Evolutionary conservation across 2,329 filamentous ascomycete genomes (phyloP).

Genomic region (Fusarium lateritium): DNA sequence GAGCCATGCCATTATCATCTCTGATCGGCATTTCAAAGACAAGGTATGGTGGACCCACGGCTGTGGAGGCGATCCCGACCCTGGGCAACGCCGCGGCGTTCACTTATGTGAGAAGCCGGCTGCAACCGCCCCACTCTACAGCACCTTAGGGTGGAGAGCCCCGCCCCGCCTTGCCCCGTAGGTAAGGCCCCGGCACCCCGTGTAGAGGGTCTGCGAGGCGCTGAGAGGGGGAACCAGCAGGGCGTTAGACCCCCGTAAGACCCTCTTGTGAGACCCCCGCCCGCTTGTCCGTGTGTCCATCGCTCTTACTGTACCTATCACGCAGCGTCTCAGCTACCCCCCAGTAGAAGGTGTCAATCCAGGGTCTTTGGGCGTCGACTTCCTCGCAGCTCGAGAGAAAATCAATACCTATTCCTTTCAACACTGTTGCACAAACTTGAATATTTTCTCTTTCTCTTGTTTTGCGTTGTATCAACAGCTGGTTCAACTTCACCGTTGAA

Average conservation of each 20-base stretch:
- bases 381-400: conserved; percentile 27
- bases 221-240: conserved; percentile 29
- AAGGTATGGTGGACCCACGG: conserved; percentile 41
- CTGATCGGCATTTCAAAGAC: conserved; percentile 44
- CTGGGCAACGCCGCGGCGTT: conserved; percentile 24
- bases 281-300: conserved; percentile 16
- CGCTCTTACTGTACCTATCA: conserved; percentile 18
- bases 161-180: conserved; percentile 25
- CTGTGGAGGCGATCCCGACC: conserved; percentile 45
- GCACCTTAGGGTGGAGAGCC: conserved; percentile 14
- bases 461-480: conserved; percentile 13
- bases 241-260: conserved; percentile 26
- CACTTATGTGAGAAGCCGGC: conserved; percentile 17
- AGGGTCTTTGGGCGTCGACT: conserved; percentile 39
- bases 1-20: conserved; percentile 40
- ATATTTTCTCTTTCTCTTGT: conserved; percentile 11
- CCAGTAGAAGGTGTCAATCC: conserved; percentile 46
- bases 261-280: conserved; percentile 36
- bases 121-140: conserved; percentile 28
- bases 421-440: conserved; percentile 34
- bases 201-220: conserved; percentile 15
- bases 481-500: conserved; percentile 5
- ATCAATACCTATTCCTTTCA: conserved; percentile 40
- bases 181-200: conserved; percentile 6
- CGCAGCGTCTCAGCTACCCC: conserved; percentile 20